Conservation (phyloP, 2,329 filamentous ascomycete genomes). For the Colletotrichum camelliae region DNA sequence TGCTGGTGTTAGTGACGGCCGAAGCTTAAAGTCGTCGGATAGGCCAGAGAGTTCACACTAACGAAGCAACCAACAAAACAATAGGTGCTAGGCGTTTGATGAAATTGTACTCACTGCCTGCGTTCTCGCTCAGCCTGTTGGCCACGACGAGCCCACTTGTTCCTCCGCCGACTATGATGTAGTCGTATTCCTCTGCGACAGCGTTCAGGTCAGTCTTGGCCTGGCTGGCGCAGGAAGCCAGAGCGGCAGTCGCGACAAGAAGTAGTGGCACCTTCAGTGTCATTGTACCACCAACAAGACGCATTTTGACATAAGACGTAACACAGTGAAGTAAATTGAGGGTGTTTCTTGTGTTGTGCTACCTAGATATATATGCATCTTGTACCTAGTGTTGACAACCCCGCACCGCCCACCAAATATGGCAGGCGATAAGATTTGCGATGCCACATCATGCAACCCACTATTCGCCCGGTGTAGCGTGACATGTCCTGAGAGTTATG, state of each 20-base stretch:
- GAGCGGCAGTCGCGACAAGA: not conserved
- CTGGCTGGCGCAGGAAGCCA: not conserved
- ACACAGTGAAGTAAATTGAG: not conserved
- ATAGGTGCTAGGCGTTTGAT: not conserved
- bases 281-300: not conserved
- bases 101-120: slow-evolving; percentile 19
- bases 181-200: slow-evolving; percentile 29
- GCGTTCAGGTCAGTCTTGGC: not conserved
- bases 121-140: slow-evolving; percentile 39
- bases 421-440: not conserved
- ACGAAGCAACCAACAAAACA: too few relatives aligned
- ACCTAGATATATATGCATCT: not conserved
- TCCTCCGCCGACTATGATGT: slow-evolving; percentile 38
- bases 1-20: not conserved
- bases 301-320: not conserved
- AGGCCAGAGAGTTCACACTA: not conserved
- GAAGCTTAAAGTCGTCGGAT: not conserved
- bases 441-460: not conserved
- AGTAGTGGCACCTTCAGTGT: not conserved
- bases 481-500: not conserved
- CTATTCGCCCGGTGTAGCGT: not conserved
- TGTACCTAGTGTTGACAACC: not conserved
- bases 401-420: not conserved
- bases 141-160: slow-evolving; percentile 41
- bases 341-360: not conserved